Evolutionary conservation across 345 rosid species (phyloP), one percentile per base, ranked within the genome.

Genomic region (Populus pruinosa): DNA sequence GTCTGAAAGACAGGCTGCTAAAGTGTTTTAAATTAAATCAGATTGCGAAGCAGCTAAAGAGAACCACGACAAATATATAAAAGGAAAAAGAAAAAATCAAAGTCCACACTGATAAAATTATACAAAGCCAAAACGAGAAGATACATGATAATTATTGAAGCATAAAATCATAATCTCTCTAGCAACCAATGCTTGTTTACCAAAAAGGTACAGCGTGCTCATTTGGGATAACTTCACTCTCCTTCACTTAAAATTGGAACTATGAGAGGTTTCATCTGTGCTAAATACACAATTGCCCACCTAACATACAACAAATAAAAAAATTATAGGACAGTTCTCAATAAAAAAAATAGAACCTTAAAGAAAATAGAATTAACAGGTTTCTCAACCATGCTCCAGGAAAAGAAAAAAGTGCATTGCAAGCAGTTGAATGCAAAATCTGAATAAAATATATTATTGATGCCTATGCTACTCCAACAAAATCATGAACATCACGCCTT

Each of bases 211-310:
- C 69, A 36, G 56, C 44, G 27, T 23, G 6, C 29, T 18, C 72
- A 56, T 61, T 50, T 17, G 18, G 39, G 31, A 64, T 63, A 77
- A 69, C 84, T 81, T 87, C 87, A 96, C 80, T 92, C 99, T 31
- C 73, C 88, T 85, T 91, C 98, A 67, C 78, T 93, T 67, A 93
- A 83, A 72, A 96, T 91, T 5, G 99, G 99, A 76, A 96, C 99
- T 31, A 96, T 96, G 77, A 96, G 92, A 2, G 99, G 99, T 73
- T 96, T 93, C 99, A 96, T 89, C 80, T 96, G 98, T 16, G 98
- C 98, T 74, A 96, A 86, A 81, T 96, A 96, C 61, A 96, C 99
- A 83, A 96, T 96, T 14, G 99, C 98, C 97, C 97, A 96, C 98
- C 98, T 96, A 73, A 67, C 63, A 87, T 38, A 75, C 27, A 80